Evolutionary conservation across 176 grass and related monocot species (phyloP), one percentile per base, ranked within the genome.

Genomic region (Aegilops sharonensis): DNA sequence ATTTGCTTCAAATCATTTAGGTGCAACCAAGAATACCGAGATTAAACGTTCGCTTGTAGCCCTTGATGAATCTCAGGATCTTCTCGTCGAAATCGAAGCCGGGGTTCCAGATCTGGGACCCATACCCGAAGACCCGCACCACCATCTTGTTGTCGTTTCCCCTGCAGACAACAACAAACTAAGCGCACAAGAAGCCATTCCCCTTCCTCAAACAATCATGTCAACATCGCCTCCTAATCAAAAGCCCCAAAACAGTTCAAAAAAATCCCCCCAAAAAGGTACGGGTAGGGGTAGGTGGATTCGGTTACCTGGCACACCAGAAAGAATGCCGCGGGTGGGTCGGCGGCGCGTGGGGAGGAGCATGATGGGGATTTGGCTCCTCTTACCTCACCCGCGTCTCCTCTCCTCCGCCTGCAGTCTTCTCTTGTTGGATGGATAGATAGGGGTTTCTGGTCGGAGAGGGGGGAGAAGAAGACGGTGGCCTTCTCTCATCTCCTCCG

Each of bases 31-130:
- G 21, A 75, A 78, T 39, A 95, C 96, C 96, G 2, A 98, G 93
- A 88, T 95, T 88, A 62, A 98, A 98, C 15, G 91, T 89, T 54
- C 96, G 87, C 82, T 89, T 95, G 83, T 95, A 91, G 64, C 88
- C 90, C 86, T 92, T 95, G 84, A 98, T 89, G 65, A 84, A 98
- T 1, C 93, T 93, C 23, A 95, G 64, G 48, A 95, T 92, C 72
- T 90, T 95, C 10, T 95, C 91, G 14, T 95, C 93, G 80, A 95
- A 98, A 40, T 95, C 91, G 40, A 98, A 98, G 37, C 93, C 93
- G 0, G 96, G 96, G 68, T 98, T 98, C 96, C 93, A 98, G 75
- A 98, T 87, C 56, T 95, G 88, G 10, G 95, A 98, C 20, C 95
- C 95, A 45, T 95, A 95, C 47, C 91, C 93, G 29, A 98, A 98